Conservation (phyloP, 73 alveolate species). For the Paramecium primaurelia region DNA sequence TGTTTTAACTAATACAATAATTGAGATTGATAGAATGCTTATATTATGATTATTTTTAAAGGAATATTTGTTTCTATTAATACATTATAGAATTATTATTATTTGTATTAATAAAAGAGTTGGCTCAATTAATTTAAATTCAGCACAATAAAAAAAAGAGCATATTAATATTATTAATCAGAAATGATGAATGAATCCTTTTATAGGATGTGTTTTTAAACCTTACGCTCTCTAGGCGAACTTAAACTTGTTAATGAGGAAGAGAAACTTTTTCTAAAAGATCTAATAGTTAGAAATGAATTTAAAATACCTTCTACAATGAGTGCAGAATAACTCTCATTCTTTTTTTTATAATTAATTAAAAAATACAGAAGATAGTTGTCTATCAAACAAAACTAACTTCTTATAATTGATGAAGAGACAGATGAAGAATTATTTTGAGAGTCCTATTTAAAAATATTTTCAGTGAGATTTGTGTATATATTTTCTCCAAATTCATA, state of each 20-base stretch:
- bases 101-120: not conserved
- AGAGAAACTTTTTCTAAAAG: not conserved
- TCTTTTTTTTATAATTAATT: not conserved
- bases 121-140: not conserved
- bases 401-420: not conserved
- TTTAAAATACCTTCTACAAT: not conserved
- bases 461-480: not conserved
- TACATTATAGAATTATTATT: not conserved
- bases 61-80: not conserved
- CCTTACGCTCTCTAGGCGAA: not conserved
- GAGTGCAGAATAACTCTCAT: not conserved
- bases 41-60: too few relatives aligned
- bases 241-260: not conserved
- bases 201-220: not conserved
- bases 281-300: not conserved
- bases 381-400: not conserved
- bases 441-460: not conserved
- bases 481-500: not conserved
- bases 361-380: not conserved
- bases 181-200: conserved; percentile 5
- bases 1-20: not conserved
- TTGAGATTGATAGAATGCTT: not conserved
- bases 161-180: not conserved
- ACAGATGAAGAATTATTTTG: not conserved
- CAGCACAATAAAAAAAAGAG: not conserved